Evolutionary conservation across 2,329 filamentous ascomycete genomes (phyloP), one percentile per base, ranked within the genome.

Genomic region (Mollisia scopiformis): DNA sequence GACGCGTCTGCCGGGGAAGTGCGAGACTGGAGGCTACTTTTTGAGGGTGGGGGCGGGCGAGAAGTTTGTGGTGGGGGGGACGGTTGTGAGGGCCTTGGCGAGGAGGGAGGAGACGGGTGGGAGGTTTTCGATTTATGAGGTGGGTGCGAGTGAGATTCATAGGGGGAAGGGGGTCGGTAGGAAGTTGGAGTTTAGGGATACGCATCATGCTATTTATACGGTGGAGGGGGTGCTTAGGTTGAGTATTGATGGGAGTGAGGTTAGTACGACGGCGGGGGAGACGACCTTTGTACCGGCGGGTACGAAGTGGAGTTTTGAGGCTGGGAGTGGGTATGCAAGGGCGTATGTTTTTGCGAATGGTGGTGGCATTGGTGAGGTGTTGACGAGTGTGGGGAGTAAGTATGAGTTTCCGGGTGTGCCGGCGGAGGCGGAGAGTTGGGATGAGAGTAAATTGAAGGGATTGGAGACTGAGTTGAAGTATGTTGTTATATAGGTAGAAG

Each of bases 161-260:
- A 67, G 67, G 0, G 60, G 66, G 10, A 74, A 75, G 5, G 59
- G 77, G 0, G 74, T 81, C 2, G 68, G 67, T 0, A 68, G 71
- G 25, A 76, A 70, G 59, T 59, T 84, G 30, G 75, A 72, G 0
- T 86, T 85, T 62, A 56, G 70, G 0, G 70, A 69, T 0, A 80
- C 81, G 1, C 82, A 85, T 63, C 84, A 86, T 68, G 83, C 81
- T 55, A 75, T 86, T 50, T 77, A 75, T 57, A 75, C 84, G 0
- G 71, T 76, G 43, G 81, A 84, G 60, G 82, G 82, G 0, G 63
- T 74, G 0, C 66, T 84, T 4, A 72, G 70, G 16, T 75, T 85
- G 4, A 72, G 68, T 35, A 58, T 84, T 28, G 72, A 74, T 58
- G 76, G 69, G 1, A 68, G 70, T 5, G 60, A 62, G 27, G 56